Conservation (phyloP, 495 filamentous ascomycete species). For the Cercophora sp. region DNA sequence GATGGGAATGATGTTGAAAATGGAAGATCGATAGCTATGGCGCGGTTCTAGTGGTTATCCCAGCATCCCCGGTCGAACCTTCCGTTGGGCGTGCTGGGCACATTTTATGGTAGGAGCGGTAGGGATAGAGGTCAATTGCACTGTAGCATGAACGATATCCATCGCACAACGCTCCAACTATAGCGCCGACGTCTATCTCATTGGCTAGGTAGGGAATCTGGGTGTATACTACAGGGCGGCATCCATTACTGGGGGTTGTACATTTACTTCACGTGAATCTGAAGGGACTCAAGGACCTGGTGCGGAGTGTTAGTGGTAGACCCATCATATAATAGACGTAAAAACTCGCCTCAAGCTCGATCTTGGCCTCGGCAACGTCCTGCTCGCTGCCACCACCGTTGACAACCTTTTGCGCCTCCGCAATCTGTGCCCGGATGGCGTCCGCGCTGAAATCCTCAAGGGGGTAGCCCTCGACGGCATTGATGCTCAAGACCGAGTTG, state of each 20-base stretch:
- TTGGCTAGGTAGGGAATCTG: conserved; percentile 31
- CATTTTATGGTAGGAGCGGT: too few relatives aligned
- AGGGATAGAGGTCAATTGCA: too few relatives aligned
- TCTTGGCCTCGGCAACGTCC: conserved; percentile 96
- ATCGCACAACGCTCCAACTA: conserved; percentile 18
- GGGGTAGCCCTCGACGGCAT: conserved; percentile 90
- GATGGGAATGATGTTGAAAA: too few relatives aligned
- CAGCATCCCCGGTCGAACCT: too few relatives aligned
- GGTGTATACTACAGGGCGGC: conserved; percentile 29
- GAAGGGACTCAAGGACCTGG: conserved; percentile 55
- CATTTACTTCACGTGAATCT: conserved; percentile 68
- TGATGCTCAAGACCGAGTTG: conserved; percentile 91
- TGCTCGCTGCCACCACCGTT: conserved; percentile 88
- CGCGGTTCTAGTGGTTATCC: too few relatives aligned
- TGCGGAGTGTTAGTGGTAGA: not conserved
- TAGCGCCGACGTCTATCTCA: conserved; percentile 22
- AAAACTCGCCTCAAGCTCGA: conserved; percentile 83
- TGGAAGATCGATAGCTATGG: too few relatives aligned
- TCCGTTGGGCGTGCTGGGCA: too few relatives aligned
- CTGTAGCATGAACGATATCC: too few relatives aligned
- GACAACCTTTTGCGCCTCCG: conserved; percentile 93
- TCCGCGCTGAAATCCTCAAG: conserved; percentile 95
- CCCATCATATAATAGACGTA: not conserved
- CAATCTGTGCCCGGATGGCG: conserved; percentile 71
- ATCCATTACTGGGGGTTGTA: conserved; percentile 19